Conservation (phyloP, 2,329 filamentous ascomycete genomes). For the Fusarium vanettenii region DNA sequence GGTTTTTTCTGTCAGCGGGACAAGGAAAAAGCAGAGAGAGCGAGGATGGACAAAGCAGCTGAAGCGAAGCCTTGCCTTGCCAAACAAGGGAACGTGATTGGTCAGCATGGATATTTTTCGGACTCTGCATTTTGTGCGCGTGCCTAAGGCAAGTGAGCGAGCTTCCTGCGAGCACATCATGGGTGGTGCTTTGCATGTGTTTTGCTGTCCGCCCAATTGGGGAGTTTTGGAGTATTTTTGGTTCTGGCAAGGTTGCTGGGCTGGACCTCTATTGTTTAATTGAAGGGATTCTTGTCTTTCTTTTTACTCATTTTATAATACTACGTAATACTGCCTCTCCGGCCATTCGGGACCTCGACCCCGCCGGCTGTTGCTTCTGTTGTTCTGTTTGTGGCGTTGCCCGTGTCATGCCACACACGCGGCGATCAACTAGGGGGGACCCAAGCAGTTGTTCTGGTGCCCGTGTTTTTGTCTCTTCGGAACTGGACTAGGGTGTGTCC, state of each 20-base stretch:
- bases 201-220: neutral
- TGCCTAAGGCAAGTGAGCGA: neutral
- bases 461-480: neutral
- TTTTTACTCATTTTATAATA: neutral
- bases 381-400: constrained; percentile 4
- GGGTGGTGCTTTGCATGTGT: neutral
- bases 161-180: neutral
- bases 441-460: neutral
- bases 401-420: constrained; percentile 2
- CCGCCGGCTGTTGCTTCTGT: constrained; percentile 2
- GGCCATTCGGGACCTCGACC: neutral
- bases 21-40: constrained; percentile 23
- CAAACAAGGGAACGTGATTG: constrained; percentile 24
- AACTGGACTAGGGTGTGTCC: neutral
- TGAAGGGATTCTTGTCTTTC: neutral
- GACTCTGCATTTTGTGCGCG: neutral
- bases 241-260: neutral
- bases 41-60: constrained; percentile 9
- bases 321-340: neutral
- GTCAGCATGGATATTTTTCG: neutral
- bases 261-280: neutral
- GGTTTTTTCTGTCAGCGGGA: constrained; percentile 31
- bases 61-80: constrained; percentile 26
- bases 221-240: neutral
- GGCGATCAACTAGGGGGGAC: neutral